These are phyloP conservation scores for Pseudogymnoascus pannorum DNA, from an alignment of 2,329 filamentous ascomycete genomes.

Conservation along the genomic window DNA sequence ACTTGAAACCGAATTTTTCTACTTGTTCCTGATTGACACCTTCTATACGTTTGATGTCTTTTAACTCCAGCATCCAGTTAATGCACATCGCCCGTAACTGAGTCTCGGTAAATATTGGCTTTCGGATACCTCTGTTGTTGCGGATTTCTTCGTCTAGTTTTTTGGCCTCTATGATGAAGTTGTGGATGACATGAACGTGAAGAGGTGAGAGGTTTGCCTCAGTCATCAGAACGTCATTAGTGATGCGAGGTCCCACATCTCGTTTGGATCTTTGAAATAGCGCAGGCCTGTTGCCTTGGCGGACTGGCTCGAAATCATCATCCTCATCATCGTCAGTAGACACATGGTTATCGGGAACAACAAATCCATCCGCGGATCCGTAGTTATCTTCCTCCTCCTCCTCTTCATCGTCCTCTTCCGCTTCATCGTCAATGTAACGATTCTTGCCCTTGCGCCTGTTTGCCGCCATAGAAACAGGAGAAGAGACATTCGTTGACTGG, in stretches of 20 bases:
- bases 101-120: slow-evolving; percentile 59
- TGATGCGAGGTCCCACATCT: slow-evolving; percentile 51
- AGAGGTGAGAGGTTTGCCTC: slow-evolving; percentile 44
- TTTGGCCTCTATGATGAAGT: slow-evolving; percentile 59
- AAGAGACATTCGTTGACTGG: slow-evolving; percentile 60
- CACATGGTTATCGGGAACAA: slow-evolving; percentile 32
- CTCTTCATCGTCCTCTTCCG: slow-evolving; percentile 29
- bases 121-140: slow-evolving; percentile 48
- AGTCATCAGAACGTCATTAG: slow-evolving; percentile 45
- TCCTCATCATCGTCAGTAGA: slow-evolving; percentile 25
- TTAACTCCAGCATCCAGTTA: slow-evolving; percentile 53
- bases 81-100: slow-evolving; percentile 69
- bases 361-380: slow-evolving; percentile 39
- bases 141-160: slow-evolving; percentile 53
- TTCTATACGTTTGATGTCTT: slow-evolving; percentile 56
- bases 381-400: neutral
- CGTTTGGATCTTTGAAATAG: slow-evolving; percentile 39
- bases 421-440: slow-evolving; percentile 30
- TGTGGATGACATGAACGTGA: slow-evolving; percentile 55
- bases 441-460: slow-evolving; percentile 24
- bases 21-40: slow-evolving; percentile 59
- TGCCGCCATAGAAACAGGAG: slow-evolving; percentile 46
- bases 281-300: slow-evolving; percentile 36
- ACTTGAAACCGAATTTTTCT: slow-evolving; percentile 49
- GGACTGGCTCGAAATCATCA: slow-evolving; percentile 25